Evolutionary conservation across 2,329 filamentous ascomycete genomes (phyloP).

Genomic region (Pseudogymnoascus sp.): DNA sequence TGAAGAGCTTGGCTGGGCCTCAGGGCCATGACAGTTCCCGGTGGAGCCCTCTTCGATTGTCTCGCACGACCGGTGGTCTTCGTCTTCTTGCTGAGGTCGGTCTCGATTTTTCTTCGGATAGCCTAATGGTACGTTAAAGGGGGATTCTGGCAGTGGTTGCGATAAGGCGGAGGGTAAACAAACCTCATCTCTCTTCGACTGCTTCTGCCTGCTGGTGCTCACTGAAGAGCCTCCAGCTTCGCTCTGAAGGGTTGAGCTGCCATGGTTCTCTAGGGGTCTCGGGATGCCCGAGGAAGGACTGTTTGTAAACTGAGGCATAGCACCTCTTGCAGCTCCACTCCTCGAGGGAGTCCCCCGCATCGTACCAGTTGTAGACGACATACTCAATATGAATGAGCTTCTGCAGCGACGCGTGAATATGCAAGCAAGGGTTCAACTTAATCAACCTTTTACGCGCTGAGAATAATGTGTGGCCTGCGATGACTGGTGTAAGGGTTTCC

Average conservation of each 20-base stretch:
- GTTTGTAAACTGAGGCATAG: conserved; percentile 48
- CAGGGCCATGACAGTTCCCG: conserved; percentile 88
- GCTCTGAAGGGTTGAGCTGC: conserved; percentile 43
- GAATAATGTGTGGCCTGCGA: conserved; percentile 2
- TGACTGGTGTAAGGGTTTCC: conserved; percentile 3
- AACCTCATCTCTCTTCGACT: conserved; percentile 98
- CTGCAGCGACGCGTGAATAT: conserved; percentile 6
- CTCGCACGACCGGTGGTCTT: conserved; percentile 68
- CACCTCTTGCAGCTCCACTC: conserved; percentile 47
- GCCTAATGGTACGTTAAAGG: conserved; percentile 49
- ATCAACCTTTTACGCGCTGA: conserved; percentile 3
- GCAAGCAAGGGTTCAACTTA: conserved; percentile 3
- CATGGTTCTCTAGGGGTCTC: conserved; percentile 56
- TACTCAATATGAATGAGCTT: conserved; percentile 8
- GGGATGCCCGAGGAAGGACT: conserved; percentile 63
- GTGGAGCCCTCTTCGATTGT: conserved; percentile 85
- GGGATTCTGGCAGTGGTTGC: conserved; percentile 14
- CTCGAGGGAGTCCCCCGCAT: conserved; percentile 63
- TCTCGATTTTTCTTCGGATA: conserved; percentile 94
- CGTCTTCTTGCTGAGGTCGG: conserved; percentile 96
- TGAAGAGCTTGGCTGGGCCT: conserved; percentile 94
- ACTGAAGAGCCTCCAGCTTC: conserved; percentile 53
- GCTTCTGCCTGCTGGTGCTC: conserved; percentile 91
- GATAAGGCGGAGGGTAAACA: conserved; percentile 27
- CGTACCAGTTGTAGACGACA: conserved; percentile 36